Evolutionary conservation across 1,284 basidiomycete species (phyloP), one percentile per base, ranked within the genome.

Genomic region (Leccinum pachyderme): DNA sequence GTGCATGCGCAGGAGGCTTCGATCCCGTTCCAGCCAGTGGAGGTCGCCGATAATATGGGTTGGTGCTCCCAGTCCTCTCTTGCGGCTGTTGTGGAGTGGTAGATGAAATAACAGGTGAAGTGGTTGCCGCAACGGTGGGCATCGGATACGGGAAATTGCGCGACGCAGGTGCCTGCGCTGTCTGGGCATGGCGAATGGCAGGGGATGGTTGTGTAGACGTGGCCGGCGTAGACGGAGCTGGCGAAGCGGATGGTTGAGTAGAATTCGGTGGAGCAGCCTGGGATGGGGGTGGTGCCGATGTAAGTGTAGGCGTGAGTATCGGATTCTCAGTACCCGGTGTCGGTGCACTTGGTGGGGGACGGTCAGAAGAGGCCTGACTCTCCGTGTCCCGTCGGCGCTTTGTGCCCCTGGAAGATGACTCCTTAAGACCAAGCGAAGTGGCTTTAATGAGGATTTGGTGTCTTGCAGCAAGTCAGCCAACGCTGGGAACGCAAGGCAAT

Each of bases 401-500:
- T 24, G 77, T 75, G 1, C 81, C 83, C 35, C 85, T 73, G 1
- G 80, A 82, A 5, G 86, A 82, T 56, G 84, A 87, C 61, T 87
- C 86, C 69, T 89, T 89, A 43, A 91, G 73, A 5, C 85, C 84
- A 27, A 91, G 70, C n/a, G 79, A 75, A 1, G 86, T 89, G 4
- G 88, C 89, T 67, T 89, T 89, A 59, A 89, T 80, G 31, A 90
- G 72, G 51, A 91, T 89, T 68, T 91, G 88, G 62, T 89, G 87
- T 63, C 87, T 90, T 61, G 28, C 7, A 28, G 18, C 52, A 35
- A 28, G 49, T 68, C 51, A 69, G 55, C 15, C 22, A 47, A 52
- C 22, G 32, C 22, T 41, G 39, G 32, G 47, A 52, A 60, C 39
- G 4, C 3, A n/a, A 43, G 28, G 24, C 46, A 39, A 48, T 55